These are phyloP conservation scores for Triangularia setosa DNA, from an alignment of 2,329 filamentous ascomycete species.

Conservation along the genomic window DNA sequence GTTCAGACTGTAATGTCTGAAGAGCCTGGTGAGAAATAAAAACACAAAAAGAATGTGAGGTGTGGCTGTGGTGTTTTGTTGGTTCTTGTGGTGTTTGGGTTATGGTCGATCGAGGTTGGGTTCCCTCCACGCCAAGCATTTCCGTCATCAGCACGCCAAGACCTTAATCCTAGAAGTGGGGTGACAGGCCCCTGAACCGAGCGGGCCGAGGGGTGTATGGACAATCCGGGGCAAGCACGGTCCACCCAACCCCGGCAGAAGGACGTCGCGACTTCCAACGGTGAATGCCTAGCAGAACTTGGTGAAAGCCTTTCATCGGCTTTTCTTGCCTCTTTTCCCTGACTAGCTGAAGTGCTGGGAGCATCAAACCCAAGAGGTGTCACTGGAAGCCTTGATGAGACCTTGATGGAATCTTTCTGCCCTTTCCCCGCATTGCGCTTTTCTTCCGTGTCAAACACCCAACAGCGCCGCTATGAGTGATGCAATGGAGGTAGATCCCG, in stretches of 20 bases:
- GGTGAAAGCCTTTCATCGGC: not conserved
- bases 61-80: conserved; percentile 7
- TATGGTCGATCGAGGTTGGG: conserved; percentile 1
- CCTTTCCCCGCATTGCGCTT: not conserved
- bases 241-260: not conserved
- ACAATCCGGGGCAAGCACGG: not conserved
- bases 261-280: not conserved
- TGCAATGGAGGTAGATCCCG: conserved; percentile 46
- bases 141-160: not conserved
- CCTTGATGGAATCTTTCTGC: not conserved
- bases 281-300: not conserved
- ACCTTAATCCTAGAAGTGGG: not conserved
- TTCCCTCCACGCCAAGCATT: conserved; percentile 13
- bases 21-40: not conserved
- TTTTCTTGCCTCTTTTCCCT: not conserved
- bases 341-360: not conserved
- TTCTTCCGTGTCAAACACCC: not conserved
- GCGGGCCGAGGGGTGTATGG: not conserved
- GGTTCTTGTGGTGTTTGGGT: not conserved
- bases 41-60: not conserved
- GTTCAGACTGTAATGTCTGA: not conserved
- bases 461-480: conserved; percentile 31
- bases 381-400: not conserved
- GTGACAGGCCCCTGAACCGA: not conserved
- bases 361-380: too few relatives aligned